Evolutionary conservation across 768 basidiomycete species (phyloP).

Genomic region (Amanita phalloides): DNA sequence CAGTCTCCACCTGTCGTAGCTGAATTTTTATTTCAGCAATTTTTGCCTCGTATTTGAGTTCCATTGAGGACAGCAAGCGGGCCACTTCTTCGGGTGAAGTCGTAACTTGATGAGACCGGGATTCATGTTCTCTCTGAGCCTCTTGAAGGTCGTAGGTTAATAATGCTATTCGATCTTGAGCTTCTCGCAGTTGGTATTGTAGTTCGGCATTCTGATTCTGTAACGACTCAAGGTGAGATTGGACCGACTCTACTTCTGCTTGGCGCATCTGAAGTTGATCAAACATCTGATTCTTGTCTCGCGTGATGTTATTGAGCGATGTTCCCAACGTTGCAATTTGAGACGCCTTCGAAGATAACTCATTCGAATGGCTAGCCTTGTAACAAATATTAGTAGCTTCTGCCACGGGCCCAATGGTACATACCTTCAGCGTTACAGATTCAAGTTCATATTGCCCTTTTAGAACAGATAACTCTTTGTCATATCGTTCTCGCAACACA

Average conservation of each 20-base stretch:
- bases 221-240: slow-evolving; percentile 62
- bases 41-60: slow-evolving; percentile 67
- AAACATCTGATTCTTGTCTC: slow-evolving; percentile 75
- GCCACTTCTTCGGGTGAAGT: slow-evolving; percentile 59
- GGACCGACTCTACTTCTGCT: slow-evolving; percentile 81
- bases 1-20: slow-evolving; percentile 59
- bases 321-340: slow-evolving; percentile 63
- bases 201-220: slow-evolving; percentile 76
- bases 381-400: slow-evolving; percentile 1
- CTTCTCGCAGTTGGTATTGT: slow-evolving; percentile 78
- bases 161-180: slow-evolving; percentile 58
- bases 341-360: slow-evolving; percentile 44
- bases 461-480: slow-evolving; percentile 58
- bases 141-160: slow-evolving; percentile 66
- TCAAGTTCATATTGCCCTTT: slow-evolving; percentile 74
- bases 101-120: slow-evolving; percentile 28
- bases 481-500: slow-evolving; percentile 50
- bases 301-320: slow-evolving; percentile 54
- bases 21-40: slow-evolving; percentile 61
- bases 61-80: slow-evolving; percentile 61
- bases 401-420: slow-evolving; percentile 4
- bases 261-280: slow-evolving; percentile 82
- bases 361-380: slow-evolving; percentile 62
- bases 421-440: slow-evolving; percentile 61
- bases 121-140: slow-evolving; percentile 47